Percentiles rank a stretch among this genome's conserved stretches.
These are phyloP conservation scores for Aspergillus sclerotiicarbonarius DNA, from an alignment of 495 filamentous ascomycete species.

Conservation along the genomic window DNA sequence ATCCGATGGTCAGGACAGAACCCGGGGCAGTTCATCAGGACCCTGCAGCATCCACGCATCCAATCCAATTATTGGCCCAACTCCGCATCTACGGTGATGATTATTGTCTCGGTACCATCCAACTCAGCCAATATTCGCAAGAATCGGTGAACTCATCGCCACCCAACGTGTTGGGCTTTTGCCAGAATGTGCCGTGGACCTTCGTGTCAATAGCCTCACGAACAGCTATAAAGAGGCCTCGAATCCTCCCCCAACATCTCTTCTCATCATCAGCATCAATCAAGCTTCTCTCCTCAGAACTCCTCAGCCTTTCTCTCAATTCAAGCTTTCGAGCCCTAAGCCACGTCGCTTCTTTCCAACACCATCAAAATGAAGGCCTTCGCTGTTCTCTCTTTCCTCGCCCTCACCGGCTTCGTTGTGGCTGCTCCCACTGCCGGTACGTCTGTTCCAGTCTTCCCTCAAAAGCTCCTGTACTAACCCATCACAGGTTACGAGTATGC, in stretches of 20 bases:
- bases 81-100: too few species aligned
- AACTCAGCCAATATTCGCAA: too few species aligned
- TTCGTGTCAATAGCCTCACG: background rate
- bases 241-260: background rate
- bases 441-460: background rate
- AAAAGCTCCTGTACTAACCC: background rate
- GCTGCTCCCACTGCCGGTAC: background rate
- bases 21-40: too few species aligned
- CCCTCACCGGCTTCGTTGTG: slow-evolving; percentile 2
- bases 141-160: too few species aligned
- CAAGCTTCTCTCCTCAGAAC: background rate
- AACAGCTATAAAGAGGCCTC: background rate
- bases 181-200: too few species aligned
- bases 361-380: slow-evolving; percentile 6
- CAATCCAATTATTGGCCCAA: too few species aligned
- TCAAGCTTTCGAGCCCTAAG: background rate
- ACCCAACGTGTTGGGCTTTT: too few species aligned
- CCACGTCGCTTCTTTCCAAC: background rate
- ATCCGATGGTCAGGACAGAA: too few species aligned
- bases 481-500: background rate
- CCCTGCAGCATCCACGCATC: too few species aligned
- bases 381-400: slow-evolving; percentile 3
- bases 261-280: background rate
- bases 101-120: too few species aligned
- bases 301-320: background rate